phyloP scores from a whole-genome alignment of 2,329 filamentous ascomycete species.

The Epichloe typhina region DNA sequence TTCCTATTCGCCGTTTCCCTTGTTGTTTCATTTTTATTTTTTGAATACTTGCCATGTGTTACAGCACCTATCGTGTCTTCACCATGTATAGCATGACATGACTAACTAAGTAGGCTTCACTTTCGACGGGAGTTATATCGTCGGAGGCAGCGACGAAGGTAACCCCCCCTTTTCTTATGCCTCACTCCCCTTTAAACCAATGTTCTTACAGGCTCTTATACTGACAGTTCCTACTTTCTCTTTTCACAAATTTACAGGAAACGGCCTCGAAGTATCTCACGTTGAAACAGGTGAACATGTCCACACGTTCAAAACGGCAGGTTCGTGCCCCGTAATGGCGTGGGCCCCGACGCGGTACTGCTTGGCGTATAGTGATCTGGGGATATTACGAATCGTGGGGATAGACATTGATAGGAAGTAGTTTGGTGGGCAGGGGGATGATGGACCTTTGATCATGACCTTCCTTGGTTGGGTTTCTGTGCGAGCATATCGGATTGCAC shows the following conservation, averaged over 20 bases:
- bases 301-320: constrained; percentile 55
- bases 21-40: not conserved
- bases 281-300: constrained; percentile 62
- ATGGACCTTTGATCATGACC: not conserved
- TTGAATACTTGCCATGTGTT: not conserved
- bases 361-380: constrained; percentile 59
- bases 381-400: constrained; percentile 55
- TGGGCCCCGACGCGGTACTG: constrained; percentile 68
- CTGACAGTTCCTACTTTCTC: not conserved
- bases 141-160: constrained; percentile 63
- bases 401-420: constrained; percentile 33
- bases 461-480: not conserved
- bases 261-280: constrained; percentile 56
- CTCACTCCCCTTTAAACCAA: not conserved
- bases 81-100: not conserved
- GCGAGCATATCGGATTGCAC: not conserved
- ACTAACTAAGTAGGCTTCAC: constrained; percentile 44
- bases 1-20: not conserved
- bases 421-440: not conserved
- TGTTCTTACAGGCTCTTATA: no score
- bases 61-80: no score
- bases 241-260: constrained; percentile 22
- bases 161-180: constrained; percentile 9
- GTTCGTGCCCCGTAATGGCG: constrained; percentile 51
- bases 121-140: constrained; percentile 64